Percentiles rank a stretch among this genome's conserved stretches.
Evolutionary conservation across 2,329 filamentous ascomycete species (phyloP).

Genomic region (Dissoconium aciculare): DNA sequence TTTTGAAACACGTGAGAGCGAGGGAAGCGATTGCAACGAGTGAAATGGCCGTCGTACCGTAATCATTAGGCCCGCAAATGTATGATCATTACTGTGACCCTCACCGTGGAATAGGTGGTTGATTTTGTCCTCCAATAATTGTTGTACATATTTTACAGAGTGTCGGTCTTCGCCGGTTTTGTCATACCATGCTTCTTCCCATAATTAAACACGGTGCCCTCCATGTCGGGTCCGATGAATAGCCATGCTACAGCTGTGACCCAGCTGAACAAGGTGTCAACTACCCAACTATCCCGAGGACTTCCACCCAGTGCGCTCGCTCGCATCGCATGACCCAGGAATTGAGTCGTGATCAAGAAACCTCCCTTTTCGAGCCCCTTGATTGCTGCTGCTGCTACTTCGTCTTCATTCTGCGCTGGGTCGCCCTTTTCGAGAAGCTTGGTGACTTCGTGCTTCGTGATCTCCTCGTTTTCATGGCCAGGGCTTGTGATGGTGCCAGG

Average conservation of each 20-base stretch:
- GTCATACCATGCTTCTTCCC: conserved; percentile 39
- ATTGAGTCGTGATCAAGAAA: conserved; percentile 62
- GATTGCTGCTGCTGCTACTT: conserved; percentile 58
- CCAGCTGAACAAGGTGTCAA: conserved; percentile 42
- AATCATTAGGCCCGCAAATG: too few relatives aligned
- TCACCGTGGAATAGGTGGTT: too few relatives aligned
- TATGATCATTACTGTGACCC: too few relatives aligned
- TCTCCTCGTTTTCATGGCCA: conserved; percentile 61
- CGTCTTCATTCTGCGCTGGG: conserved; percentile 59
- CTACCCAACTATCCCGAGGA: conserved; percentile 37
- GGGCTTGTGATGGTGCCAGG: conserved; percentile 71
- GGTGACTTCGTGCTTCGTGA: conserved; percentile 66
- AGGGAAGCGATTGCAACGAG: too few relatives aligned
- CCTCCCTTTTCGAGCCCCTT: conserved; percentile 64
- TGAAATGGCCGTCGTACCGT: too few relatives aligned
- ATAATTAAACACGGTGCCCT: conserved; percentile 42
- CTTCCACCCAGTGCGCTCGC: conserved; percentile 39
- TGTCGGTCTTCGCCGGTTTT: too few relatives aligned
- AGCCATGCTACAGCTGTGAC: conserved; percentile 39
- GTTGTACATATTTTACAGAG: too few relatives aligned
- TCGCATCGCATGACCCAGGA: conserved; percentile 58
- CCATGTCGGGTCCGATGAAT: conserved; percentile 42
- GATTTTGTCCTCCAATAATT: too few relatives aligned
- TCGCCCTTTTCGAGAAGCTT: conserved; percentile 70
- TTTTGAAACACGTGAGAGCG: too few relatives aligned